Conservation (phyloP, 108 stramenopile genomes). For the Cyclostephanos tholiformis region DNA sequence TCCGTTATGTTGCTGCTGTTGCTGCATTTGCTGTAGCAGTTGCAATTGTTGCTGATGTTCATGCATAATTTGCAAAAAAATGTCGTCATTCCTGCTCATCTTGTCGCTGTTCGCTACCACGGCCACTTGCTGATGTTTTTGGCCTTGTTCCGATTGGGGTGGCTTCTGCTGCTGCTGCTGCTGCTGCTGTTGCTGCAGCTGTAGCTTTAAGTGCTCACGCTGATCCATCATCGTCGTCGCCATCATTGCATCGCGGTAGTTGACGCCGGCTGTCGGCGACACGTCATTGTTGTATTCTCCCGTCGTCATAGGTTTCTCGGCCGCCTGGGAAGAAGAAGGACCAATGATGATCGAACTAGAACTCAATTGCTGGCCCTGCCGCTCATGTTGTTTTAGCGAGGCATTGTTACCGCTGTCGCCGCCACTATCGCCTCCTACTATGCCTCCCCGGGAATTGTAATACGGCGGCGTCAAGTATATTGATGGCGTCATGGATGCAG, state of each 20-base stretch:
- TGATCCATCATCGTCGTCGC: background rate
- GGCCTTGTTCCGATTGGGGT: background rate
- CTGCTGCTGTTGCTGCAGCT: background rate
- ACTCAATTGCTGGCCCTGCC: too few species aligned
- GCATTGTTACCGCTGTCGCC: too few species aligned
- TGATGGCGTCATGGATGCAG: too few species aligned
- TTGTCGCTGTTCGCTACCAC: background rate
- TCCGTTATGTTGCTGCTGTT: background rate
- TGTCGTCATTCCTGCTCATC: background rate
- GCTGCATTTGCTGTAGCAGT: background rate
- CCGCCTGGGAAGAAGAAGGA: too few species aligned
- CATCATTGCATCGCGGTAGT: background rate
- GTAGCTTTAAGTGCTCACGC: background rate
- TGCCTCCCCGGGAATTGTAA: too few species aligned
- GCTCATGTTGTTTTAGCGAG: too few species aligned
- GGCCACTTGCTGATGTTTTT: background rate
- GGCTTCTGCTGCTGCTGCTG: background rate
- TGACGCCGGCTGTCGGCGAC: too few species aligned
- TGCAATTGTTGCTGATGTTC: background rate
- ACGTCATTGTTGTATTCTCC: too few species aligned
- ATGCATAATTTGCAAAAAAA: background rate
- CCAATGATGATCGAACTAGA: too few species aligned
- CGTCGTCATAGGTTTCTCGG: too few species aligned
- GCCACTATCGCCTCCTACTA: too few species aligned
- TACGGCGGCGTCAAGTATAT: too few species aligned